Evolutionary conservation across 108 stramenopile genomes (phyloP), one percentile per base, ranked within the genome.

Genomic region (Discostella stelligeroides): DNA sequence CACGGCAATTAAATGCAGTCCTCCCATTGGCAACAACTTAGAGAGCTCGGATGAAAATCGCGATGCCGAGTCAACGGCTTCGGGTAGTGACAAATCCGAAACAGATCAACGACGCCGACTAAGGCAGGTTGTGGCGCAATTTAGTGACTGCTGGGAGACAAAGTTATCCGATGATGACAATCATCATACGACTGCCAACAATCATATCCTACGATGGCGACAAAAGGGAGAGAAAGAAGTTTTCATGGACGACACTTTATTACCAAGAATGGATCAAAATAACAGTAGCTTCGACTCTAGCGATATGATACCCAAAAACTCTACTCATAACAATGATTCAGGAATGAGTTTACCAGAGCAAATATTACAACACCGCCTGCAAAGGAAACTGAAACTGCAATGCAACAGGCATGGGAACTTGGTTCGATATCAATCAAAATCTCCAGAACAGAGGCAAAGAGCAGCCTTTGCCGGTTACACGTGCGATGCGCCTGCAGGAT

Each of bases 71-170:
- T 49, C 48, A 7, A 49, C 23, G 8, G 18, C 48, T 18, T 18
- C 23, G 8, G 18, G 21, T 2, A 18, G 48, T 18, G 48, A 49
- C 18, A 49, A 18, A 15, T 49, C n/a, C 15, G 7, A 49, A 18
- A 18, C 8, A 49, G 23, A 7, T 49, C 61, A n/a, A 3, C 60
- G 53, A 24, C 59, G 40, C 27, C 67, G 61, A 51, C 42, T 68
- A 14, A 66, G 60, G 20, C 53, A 62, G 37, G 45, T 76, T 23
- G 55, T 42, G 63, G 66, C 58, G 11, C 54, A 63, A 48, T 66
- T 53, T 20, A 66, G 62, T 30, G 75, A 76, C 45, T 76, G 75
- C 39, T 76, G 75, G 75, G 75, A 62, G 37, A 61, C 47, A 17
- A 49, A 68, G 46, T 56, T 68, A 63, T 68, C 75, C 10, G 75